phyloP scores from a whole-genome alignment of 2,329 filamentous ascomycete species.

The Macrophomina phaseolina region DNA sequence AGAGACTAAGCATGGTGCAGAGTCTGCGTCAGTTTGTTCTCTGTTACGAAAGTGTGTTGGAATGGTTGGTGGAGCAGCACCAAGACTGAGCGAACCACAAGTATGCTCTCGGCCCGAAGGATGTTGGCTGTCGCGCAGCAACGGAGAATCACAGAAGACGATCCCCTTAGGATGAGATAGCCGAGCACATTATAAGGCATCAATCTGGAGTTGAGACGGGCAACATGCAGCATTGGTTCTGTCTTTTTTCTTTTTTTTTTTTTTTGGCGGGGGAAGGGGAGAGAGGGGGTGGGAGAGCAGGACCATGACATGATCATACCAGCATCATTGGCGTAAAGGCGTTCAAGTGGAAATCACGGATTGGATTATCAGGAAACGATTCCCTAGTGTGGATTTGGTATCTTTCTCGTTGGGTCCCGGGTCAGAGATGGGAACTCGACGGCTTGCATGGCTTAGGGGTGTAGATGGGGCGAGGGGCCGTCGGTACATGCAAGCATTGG shows the following conservation, averaged over 20 bases:
- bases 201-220: neutral
- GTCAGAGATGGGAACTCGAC: neutral
- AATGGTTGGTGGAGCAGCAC: slow-evolving; percentile 72
- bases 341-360: neutral
- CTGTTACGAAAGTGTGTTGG: slow-evolving; percentile 92
- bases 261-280: too few species aligned
- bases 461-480: neutral
- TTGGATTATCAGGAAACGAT: slow-evolving; percentile 10
- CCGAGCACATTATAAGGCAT: neutral
- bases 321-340: slow-evolving; percentile 13
- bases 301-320: neutral
- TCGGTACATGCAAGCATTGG: slow-evolving; percentile 2
- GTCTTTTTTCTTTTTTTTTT: neutral
- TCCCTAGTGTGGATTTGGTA: neutral
- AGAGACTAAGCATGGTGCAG: slow-evolving; percentile 96
- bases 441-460: slow-evolving; percentile 4
- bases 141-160: too few species aligned
- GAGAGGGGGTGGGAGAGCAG: neutral
- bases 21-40: slow-evolving; percentile 91
- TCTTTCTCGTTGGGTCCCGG: neutral
- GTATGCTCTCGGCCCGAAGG: neutral
- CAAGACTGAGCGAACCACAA: slow-evolving; percentile 7
- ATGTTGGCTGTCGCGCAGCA: too few species aligned
- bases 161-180: too few species aligned
- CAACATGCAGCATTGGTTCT: neutral